Conservation (phyloP, 305 asterid genomes). For the Fraxinus greggii region DNA sequence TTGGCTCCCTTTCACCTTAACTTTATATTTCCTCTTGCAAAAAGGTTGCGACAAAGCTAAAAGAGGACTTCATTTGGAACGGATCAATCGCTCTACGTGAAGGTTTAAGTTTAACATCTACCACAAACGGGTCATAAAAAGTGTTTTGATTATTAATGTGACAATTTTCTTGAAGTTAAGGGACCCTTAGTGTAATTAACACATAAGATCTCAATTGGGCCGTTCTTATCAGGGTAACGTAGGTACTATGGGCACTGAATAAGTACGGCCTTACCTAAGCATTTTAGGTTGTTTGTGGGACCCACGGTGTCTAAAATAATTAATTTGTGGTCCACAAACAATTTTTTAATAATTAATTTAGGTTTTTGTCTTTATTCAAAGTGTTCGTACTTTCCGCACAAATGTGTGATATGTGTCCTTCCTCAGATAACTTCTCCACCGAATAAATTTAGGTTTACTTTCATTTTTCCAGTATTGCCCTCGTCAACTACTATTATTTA, state of each 20-base stretch:
- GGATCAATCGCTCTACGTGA: not conserved
- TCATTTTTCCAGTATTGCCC: constrained; percentile 39
- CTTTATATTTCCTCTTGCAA: not conserved
- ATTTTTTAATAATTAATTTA: not conserved
- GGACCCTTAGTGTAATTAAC: not conserved
- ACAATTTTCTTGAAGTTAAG: not conserved
- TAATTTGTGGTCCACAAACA: not conserved
- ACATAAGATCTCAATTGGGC: constrained; percentile 13
- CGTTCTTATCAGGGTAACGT: constrained; percentile 61
- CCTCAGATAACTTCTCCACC: constrained; percentile 82
- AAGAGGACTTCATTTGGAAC: not conserved
- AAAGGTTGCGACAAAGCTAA: not conserved
- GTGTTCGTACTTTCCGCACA: constrained; percentile 62
- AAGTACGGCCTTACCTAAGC: constrained; percentile 52
- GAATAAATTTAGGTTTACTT: constrained; percentile 36
- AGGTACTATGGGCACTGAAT: constrained; percentile 35
- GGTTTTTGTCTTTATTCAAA: not conserved
- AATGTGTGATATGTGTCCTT: constrained; percentile 56
- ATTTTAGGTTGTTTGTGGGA: not conserved
- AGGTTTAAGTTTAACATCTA: not conserved
- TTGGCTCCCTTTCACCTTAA: not conserved
- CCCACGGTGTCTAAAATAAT: not conserved
- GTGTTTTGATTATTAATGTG: not conserved
- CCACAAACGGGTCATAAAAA: not conserved
- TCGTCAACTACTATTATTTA: constrained; percentile 21